These are phyloP conservation scores for Herpetomonas samuelpessoai DNA, from an alignment of 208 protist species.

Conservation along the genomic window DNA sequence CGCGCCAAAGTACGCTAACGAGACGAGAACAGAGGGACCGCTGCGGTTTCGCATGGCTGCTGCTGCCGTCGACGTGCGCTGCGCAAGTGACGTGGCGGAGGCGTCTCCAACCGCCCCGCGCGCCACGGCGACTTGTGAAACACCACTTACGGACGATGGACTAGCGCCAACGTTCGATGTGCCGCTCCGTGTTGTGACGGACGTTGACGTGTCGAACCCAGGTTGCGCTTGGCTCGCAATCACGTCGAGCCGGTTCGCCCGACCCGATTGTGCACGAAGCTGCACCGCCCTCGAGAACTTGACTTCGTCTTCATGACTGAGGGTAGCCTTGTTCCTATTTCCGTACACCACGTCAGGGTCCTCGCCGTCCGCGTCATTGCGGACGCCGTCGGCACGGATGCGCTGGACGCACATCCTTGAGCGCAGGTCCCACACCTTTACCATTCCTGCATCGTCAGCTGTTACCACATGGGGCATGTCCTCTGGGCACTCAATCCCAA, in stretches of 20 bases:
- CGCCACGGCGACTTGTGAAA: too few species aligned
- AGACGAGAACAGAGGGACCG: slow-evolving; percentile 19
- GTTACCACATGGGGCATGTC: slow-evolving; percentile 69
- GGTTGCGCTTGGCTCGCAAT: neutral
- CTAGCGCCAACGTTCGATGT: neutral
- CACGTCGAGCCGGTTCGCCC: neutral
- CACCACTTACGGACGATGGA: too few species aligned
- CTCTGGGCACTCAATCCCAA: slow-evolving; percentile 49
- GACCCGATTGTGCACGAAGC: neutral
- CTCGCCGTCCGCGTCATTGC: slow-evolving; percentile 10
- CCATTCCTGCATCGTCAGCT: slow-evolving; percentile 50
- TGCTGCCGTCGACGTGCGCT: neutral
- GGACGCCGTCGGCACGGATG: slow-evolving; percentile 31
- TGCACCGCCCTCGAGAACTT: neutral
- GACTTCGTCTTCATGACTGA: neutral
- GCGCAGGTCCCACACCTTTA: slow-evolving; percentile 86
- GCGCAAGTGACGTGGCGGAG: neutral
- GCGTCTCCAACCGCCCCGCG: neutral
- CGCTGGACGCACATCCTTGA: slow-evolving; percentile 73
- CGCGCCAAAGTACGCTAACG: slow-evolving; percentile 33
- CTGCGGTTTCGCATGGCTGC: neutral
- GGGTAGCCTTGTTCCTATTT: neutral
- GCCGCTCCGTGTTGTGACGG: neutral
- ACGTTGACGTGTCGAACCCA: neutral
- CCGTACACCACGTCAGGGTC: slow-evolving; percentile 23